Base-by-base conservation (phyloP, 1,139 yeast genomes). In the Scheffersomyces parashehatae region DNA sequence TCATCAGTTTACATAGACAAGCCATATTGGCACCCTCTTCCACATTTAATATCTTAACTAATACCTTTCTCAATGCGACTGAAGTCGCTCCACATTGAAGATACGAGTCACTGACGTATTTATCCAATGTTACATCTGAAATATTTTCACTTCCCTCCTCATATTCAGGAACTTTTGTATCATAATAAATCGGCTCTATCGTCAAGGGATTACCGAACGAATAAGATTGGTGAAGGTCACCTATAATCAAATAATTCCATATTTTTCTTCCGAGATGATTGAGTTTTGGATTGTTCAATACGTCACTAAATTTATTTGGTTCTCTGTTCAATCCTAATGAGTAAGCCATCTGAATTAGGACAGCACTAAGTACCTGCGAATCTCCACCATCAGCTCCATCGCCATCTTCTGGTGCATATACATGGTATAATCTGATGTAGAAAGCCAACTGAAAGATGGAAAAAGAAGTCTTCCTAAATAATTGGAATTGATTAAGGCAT, bases 301-400 rank as follows among this genome's bases (percentile, higher is more conserved):
- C 37, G 26, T 59, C 60, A 11, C 49, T 47, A 40, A 63, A 64
- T 29, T 49, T 65, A 26, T 52, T 56, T 3, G 77, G 81, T 47
- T 79, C 83, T 42, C 81, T 59, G 56, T 79, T 73, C 33, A 80
- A 51, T 0, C 83, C 83, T 35, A 77, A 60, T 0, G 77, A 64
- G 33, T 67, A 63, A 0, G 77, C 82, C 62, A 73, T 67, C 46
- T 75, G 77, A 3, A 76, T 55, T 35, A 80, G 51, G 51, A 74
- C 58, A 4, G 80, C 78, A 8, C 68, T 62, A 45, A 66, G 68
- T 1, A 73, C 65, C 41, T 70, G 76, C 0, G 73, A 58, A 41
- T 70, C 78, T 9, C 77, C 76, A 34, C 79, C 81, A 46, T 76
- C 78, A 5, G 67, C 65, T 8, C 55, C 55, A 42, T 68, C 68